Percentiles rank a stretch among this genome's conserved stretches.
These are phyloP conservation scores for Mortierella hygrophila DNA, from an alignment of 192 early-diverging fungal species.

Conservation along the genomic window DNA sequence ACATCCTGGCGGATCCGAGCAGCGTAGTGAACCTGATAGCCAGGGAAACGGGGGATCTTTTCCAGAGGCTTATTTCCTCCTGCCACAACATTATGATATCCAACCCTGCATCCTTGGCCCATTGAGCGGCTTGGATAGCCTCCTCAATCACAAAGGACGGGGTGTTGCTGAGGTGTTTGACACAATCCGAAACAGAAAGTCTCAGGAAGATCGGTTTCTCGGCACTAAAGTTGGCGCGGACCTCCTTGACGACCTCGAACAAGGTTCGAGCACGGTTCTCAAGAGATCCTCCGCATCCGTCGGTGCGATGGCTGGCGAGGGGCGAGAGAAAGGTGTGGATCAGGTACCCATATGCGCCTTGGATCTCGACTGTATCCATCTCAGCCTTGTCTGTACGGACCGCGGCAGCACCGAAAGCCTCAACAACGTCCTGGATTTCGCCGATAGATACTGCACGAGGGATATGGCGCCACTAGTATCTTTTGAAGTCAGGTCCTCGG, in stretches of 20 bases:
- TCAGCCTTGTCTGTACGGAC: slow-evolving; percentile 80
- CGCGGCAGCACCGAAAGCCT: slow-evolving; percentile 75
- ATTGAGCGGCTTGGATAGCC: slow-evolving; percentile 68
- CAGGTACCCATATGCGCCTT: slow-evolving; percentile 92
- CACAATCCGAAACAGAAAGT: slow-evolving; percentile 80
- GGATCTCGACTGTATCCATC: slow-evolving; percentile 90
- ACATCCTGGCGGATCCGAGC: slow-evolving; percentile 68
- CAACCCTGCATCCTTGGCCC: slow-evolving; percentile 74
- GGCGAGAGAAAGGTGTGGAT: slow-evolving; percentile 84
- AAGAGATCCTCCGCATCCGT: slow-evolving; percentile 90
- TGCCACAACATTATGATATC: slow-evolving; percentile 85
- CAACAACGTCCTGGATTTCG: slow-evolving; percentile 74
- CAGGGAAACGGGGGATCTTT: slow-evolving; percentile 59
- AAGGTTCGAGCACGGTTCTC: slow-evolving; percentile 88
- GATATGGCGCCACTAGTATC: slow-evolving; percentile 41
- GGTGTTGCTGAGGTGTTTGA: slow-evolving; percentile 62
- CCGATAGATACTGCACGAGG: slow-evolving; percentile 71
- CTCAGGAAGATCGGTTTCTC: slow-evolving; percentile 90
- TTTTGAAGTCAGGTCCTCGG: slow-evolving; percentile 58
- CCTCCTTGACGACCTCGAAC: slow-evolving; percentile 72
- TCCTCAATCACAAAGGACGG: slow-evolving; percentile 80
- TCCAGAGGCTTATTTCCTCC: slow-evolving; percentile 74
- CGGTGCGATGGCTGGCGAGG: slow-evolving; percentile 86
- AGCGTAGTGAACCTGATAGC: slow-evolving; percentile 81
- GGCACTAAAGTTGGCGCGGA: slow-evolving; percentile 80